phyloP scores from a whole-genome alignment of 441 rosid species.

The Populus hybrid region DNA sequence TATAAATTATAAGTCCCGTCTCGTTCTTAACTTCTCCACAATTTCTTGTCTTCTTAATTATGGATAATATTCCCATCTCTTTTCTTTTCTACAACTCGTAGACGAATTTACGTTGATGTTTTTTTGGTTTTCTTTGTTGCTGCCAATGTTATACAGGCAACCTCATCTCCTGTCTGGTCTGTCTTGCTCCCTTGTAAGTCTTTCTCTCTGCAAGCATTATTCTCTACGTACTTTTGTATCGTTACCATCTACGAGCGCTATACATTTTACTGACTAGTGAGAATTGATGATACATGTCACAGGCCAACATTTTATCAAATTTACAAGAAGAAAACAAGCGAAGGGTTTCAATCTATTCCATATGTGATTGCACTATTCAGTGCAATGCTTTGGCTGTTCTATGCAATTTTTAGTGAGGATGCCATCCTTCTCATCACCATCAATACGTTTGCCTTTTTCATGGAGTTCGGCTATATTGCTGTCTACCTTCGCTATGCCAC shows the following conservation, averaged over 20 bases:
- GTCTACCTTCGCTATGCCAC: constrained; percentile 55
- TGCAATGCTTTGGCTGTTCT: constrained; percentile 83
- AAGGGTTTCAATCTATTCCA: constrained; percentile 72
- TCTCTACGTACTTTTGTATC: too few species aligned
- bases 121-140: constrained; percentile 1
- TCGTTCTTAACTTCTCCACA: not conserved
- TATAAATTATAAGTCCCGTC: constrained; percentile 9
- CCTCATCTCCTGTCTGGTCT: constrained; percentile 54
- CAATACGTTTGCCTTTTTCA: constrained; percentile 48
- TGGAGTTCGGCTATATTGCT: constrained; percentile 48
- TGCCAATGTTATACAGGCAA: constrained; percentile 35
- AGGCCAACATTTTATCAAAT: constrained; percentile 72
- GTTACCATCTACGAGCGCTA: too few species aligned
- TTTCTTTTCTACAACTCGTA: not conserved
- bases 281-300: not conserved
- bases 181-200: constrained; percentile 66
- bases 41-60: not conserved
- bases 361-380: constrained; percentile 66
- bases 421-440: constrained; percentile 60
- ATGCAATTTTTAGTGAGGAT: constrained; percentile 50
- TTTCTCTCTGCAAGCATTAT: not conserved
- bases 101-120: not conserved
- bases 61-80: not conserved
- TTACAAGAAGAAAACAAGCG: constrained; percentile 65
- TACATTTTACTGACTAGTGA: not conserved